phyloP scores from a whole-genome alignment of 202 grass and related monocot species.

The Schoenoplectus triqueter region DNA sequence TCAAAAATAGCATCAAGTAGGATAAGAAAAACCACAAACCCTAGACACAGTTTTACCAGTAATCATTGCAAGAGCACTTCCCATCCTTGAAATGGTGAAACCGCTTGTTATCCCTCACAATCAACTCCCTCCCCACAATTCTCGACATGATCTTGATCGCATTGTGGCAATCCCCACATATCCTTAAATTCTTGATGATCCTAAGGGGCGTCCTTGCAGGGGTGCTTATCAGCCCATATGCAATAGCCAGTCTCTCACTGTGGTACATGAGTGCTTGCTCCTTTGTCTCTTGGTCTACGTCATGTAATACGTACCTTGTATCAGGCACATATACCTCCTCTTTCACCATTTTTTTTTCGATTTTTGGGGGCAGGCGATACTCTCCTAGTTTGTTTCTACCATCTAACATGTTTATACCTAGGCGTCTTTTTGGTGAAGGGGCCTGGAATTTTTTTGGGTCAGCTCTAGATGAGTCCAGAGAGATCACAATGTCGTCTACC shows the following conservation, averaged over 20 bases:
- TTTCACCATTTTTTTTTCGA: conserved; percentile 82
- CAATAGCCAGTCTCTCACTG: conserved; percentile 90
- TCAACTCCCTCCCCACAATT: conserved; percentile 96
- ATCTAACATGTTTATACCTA: conserved; percentile 92
- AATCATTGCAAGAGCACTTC: conserved; percentile 97
- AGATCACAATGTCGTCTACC: conserved; percentile 66
- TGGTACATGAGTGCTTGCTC: conserved; percentile 94
- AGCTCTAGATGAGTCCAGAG: conserved; percentile 58
- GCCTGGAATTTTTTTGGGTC: conserved; percentile 61
- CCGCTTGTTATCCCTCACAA: conserved; percentile 93
- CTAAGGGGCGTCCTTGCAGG: conserved; percentile 87
- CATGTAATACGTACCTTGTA: conserved; percentile 94
- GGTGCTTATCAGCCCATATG: conserved; percentile 92
- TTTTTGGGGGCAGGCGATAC: conserved; percentile 83
- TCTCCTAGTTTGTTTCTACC: conserved; percentile 90
- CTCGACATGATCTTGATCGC: conserved; percentile 99
- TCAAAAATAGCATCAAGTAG: too few species aligned
- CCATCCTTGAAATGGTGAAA: conserved; percentile 99
- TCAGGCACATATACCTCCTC: conserved; percentile 93
- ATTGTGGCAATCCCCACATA: conserved; percentile 97
- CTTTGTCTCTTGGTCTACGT: conserved; percentile 96
- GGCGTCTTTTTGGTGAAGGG: conserved; percentile 71
- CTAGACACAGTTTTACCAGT: conserved; percentile 64
- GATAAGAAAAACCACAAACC: background rate
- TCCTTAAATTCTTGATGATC: conserved; percentile 96